Conservation (phyloP, 2,329 filamentous ascomycete genomes). For the Truncatella angustata region DNA sequence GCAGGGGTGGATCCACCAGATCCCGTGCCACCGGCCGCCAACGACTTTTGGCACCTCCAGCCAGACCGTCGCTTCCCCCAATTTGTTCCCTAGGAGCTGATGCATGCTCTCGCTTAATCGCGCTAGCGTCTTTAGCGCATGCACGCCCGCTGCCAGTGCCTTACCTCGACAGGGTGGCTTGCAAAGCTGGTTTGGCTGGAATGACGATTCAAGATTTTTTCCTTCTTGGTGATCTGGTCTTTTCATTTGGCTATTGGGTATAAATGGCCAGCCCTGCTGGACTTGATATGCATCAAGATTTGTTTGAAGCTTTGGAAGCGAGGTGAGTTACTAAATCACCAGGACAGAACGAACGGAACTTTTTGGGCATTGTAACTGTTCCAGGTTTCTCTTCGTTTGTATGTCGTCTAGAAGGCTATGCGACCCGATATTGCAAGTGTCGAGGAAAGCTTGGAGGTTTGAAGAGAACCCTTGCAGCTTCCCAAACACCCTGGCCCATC, state of each 20-base stretch:
- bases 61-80: slow-evolving; percentile 4
- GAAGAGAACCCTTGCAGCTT: too few species aligned
- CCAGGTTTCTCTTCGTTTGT: too few species aligned
- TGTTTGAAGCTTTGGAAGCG: too few species aligned
- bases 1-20: slow-evolving; percentile 6
- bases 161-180: slow-evolving; percentile 1
- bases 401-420: too few species aligned
- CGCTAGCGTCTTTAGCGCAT: slow-evolving; percentile 8
- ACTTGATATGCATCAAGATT: not conserved
- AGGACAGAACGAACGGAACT: too few species aligned
- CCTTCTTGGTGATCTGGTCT: slow-evolving; percentile 9
- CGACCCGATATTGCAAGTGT: too few species aligned
- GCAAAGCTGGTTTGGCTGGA: slow-evolving; percentile 2
- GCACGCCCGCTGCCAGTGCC: slow-evolving; percentile 6
- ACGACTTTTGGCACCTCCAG: not conserved
- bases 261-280: not conserved
- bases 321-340: too few species aligned
- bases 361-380: too few species aligned
- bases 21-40: slow-evolving; percentile 7
- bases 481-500: too few species aligned
- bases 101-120: slow-evolving; percentile 6
- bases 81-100: not conserved
- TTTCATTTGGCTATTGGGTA: not conserved
- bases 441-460: too few species aligned
- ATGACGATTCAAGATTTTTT: slow-evolving; percentile 2